Conservation (phyloP, 352 stramenopile species). For the Phytophthora rubi region DNA sequence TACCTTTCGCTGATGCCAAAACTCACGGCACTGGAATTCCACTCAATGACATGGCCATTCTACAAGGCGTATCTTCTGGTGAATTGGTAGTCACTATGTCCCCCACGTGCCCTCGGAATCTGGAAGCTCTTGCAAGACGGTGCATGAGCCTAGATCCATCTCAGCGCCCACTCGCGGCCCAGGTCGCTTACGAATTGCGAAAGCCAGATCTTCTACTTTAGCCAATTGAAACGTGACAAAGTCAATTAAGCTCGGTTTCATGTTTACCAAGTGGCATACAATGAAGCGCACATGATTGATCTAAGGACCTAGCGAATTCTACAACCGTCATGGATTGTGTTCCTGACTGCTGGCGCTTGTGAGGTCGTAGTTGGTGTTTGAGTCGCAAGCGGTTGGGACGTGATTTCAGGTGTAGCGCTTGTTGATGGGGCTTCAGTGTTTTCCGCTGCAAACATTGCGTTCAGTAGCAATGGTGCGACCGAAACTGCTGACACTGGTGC, state of each 20-base stretch:
- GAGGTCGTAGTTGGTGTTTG: neutral
- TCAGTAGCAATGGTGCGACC: neutral
- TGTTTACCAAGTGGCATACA: neutral
- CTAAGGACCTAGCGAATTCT: conserved; percentile 1
- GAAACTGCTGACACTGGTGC: neutral
- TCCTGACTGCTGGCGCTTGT: neutral
- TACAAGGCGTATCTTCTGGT: conserved; percentile 60
- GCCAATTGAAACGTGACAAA: neutral
- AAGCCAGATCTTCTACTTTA: conserved; percentile 55
- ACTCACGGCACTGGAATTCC: conserved; percentile 34
- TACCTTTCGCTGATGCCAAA: conserved; percentile 63
- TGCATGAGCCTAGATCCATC: conserved; percentile 63
- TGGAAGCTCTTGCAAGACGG: conserved; percentile 53
- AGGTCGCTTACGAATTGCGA: conserved; percentile 71
- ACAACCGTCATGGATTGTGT: neutral
- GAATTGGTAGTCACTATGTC: conserved; percentile 50
- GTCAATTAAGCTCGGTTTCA: neutral
- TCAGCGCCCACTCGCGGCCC: conserved; percentile 55
- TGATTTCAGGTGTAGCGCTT: neutral
- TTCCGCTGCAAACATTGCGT: conserved; percentile 3
- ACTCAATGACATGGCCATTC: conserved; percentile 65
- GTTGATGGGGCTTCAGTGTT: neutral
- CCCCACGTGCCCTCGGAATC: conserved; percentile 46
- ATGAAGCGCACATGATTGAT: neutral
- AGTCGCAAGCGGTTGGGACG: neutral